A percentile compares a stretch with the other conserved stretches of the same genome.
phyloP scores from a whole-genome alignment of 2,329 filamentous ascomycete species.

The Penicillium fuscoglaucum region DNA sequence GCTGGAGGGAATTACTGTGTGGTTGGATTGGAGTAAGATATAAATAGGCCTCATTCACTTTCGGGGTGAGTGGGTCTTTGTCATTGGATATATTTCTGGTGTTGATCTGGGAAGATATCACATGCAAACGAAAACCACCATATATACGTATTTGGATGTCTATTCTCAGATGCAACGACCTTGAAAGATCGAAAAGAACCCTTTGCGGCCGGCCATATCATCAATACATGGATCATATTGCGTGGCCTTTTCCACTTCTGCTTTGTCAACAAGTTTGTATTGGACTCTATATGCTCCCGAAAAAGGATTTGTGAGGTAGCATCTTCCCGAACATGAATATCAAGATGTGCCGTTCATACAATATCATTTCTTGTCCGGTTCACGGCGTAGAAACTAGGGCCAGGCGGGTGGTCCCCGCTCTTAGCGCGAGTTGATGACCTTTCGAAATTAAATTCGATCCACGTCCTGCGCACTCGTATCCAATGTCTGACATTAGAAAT shows the following conservation, averaged over 20 bases:
- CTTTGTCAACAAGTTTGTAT: background rate
- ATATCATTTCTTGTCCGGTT: too few species aligned
- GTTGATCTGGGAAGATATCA: background rate
- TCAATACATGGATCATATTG: background rate
- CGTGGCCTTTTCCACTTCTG: background rate
- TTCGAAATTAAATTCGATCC: background rate
- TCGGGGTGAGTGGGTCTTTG: background rate
- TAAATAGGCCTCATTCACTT: background rate
- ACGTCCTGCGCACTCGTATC: too few species aligned
- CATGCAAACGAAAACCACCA: background rate
- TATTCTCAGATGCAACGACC: background rate
- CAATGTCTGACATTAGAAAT: too few species aligned
- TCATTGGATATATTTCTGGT: background rate
- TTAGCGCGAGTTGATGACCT: background rate
- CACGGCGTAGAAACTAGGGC: background rate
- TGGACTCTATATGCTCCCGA: background rate
- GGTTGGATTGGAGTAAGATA: slow-evolving; percentile 14
- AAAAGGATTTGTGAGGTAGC: background rate
- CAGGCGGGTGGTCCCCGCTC: background rate
- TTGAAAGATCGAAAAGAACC: background rate
- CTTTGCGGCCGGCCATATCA: too few species aligned
- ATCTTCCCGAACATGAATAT: background rate
- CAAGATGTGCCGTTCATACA: background rate
- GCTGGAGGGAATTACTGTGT: slow-evolving; percentile 15
- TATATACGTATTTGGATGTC: background rate